Evolutionary conservation across 2,329 filamentous ascomycete species (phyloP).

Genomic region (Verticillium albo-atrum): DNA sequence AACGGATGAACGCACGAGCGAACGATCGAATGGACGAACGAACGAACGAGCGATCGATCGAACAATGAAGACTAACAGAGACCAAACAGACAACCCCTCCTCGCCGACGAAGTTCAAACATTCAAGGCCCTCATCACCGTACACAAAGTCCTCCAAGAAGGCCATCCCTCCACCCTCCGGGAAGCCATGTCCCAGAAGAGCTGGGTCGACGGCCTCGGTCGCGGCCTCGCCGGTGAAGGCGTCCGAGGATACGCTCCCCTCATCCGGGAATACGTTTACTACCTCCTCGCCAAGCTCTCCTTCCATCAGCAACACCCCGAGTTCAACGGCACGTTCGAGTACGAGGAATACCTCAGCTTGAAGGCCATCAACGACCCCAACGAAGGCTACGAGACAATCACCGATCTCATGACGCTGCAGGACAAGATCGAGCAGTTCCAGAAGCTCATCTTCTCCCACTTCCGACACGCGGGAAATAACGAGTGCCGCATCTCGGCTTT

Average conservation of each 20-base stretch:
- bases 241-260: slow-evolving; percentile 86
- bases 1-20: too few species aligned
- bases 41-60: too few species aligned
- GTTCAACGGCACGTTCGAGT: slow-evolving; percentile 98
- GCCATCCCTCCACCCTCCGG: slow-evolving; percentile 79
- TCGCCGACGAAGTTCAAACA: slow-evolving; percentile 96
- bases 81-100: slow-evolving; percentile 90
- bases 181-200: slow-evolving; percentile 84
- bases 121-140: slow-evolving; percentile 98
- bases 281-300: slow-evolving; percentile 87
- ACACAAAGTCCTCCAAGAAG: slow-evolving; percentile 96
- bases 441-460: slow-evolving; percentile 97
- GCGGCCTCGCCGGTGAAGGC: slow-evolving; percentile 78
- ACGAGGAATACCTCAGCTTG: slow-evolving; percentile 96
- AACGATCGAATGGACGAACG: too few species aligned
- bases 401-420: slow-evolving; percentile 91
- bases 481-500: slow-evolving; percentile 94
- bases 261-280: slow-evolving; percentile 96
- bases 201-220: slow-evolving; percentile 90
- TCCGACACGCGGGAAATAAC: slow-evolving; percentile 86
- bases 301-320: slow-evolving; percentile 96
- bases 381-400: slow-evolving; percentile 95
- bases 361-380: slow-evolving; percentile 99
- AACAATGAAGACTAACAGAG: too few species aligned
- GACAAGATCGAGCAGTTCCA: slow-evolving; percentile 99